These are phyloP conservation scores for Thermothelomyces thermophilus DNA, from an alignment of 2,329 filamentous ascomycete genomes.

Conservation along the genomic window DNA sequence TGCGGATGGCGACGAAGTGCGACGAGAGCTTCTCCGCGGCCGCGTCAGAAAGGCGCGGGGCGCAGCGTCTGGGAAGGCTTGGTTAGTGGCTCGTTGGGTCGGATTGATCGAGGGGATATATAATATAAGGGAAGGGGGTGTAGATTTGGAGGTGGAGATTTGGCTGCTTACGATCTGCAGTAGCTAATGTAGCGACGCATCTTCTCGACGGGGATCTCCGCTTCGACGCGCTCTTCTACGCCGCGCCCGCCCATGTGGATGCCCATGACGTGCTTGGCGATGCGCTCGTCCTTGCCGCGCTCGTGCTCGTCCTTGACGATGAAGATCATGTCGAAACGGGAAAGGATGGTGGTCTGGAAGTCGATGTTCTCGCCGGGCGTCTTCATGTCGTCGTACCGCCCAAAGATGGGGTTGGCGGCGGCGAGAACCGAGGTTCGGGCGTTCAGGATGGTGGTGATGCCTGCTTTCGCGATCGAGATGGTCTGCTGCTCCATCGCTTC, in stretches of 20 bases:
- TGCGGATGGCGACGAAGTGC: slow-evolving; percentile 92
- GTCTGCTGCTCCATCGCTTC: slow-evolving; percentile 99
- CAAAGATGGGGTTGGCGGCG: slow-evolving; percentile 95
- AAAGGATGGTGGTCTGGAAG: slow-evolving; percentile 96
- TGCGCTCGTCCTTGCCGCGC: slow-evolving; percentile 79
- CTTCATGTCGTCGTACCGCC: slow-evolving; percentile 96
- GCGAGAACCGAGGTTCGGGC: slow-evolving; percentile 91
- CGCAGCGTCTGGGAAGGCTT: slow-evolving; percentile 62
- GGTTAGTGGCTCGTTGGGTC: slow-evolving; percentile 28
- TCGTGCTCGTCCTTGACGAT: slow-evolving; percentile 96
- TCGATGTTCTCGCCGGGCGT: slow-evolving; percentile 97
- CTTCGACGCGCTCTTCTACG: slow-evolving; percentile 72
- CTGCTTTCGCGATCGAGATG: slow-evolving; percentile 96
- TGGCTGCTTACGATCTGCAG: slow-evolving; percentile 82
- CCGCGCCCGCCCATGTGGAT: slow-evolving; percentile 91
- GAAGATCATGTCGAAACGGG: slow-evolving; percentile 99
- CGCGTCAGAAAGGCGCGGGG: slow-evolving; percentile 80
- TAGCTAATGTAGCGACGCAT: slow-evolving; percentile 98
- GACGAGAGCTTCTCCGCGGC: slow-evolving; percentile 94
- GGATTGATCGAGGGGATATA: no score
- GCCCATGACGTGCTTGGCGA: slow-evolving; percentile 94
- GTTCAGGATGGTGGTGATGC: slow-evolving; percentile 97
- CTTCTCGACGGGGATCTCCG: slow-evolving; percentile 89
- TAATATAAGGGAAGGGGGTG: neutral
- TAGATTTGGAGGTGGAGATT: neutral